These are phyloP conservation scores for Pelargonium nanum DNA, from an alignment of 345 rosid genomes.

Conservation along the genomic window DNA sequence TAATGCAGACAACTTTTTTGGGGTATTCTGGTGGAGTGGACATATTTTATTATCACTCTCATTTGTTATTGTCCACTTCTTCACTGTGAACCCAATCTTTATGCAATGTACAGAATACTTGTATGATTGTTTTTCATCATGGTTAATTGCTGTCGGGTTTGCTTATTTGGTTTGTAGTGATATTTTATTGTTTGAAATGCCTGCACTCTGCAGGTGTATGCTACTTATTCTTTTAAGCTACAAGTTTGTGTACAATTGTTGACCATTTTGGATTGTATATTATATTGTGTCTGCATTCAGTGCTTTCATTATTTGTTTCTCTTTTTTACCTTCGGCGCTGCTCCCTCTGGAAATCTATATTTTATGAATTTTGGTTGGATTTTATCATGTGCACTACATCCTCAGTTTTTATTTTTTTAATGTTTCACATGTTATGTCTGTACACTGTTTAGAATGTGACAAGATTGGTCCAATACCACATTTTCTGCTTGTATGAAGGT, in stretches of 20 bases:
- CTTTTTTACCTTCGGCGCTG: constrained; percentile 16
- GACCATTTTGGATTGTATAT: constrained; percentile 15
- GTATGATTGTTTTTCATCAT: background rate
- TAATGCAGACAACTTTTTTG: background rate
- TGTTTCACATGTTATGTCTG: too few species aligned
- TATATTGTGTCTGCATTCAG: constrained; percentile 12
- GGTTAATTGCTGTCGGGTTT: constrained; percentile 13
- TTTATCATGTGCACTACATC: background rate
- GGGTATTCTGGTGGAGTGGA: background rate
- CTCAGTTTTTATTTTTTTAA: too few species aligned
- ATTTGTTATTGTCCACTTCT: background rate
- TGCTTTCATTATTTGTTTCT: constrained; percentile 5
- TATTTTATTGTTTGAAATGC: constrained; percentile 13
- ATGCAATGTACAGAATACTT: constrained; percentile 13
- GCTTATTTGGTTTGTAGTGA: constrained; percentile 13
- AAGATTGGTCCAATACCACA: too few species aligned
- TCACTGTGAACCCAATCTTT: background rate
- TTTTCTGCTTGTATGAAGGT: too few species aligned
- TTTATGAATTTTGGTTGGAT: too few species aligned
- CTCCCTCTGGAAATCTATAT: too few species aligned
- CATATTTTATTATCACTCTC: background rate
- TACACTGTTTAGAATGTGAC: too few species aligned
- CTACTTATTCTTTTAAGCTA: constrained; percentile 14
- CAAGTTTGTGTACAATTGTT: constrained; percentile 14
- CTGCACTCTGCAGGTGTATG: constrained; percentile 1